Evolutionary conservation across 257 asterid species (phyloP).

Genomic region (Solanum pennellii): DNA sequence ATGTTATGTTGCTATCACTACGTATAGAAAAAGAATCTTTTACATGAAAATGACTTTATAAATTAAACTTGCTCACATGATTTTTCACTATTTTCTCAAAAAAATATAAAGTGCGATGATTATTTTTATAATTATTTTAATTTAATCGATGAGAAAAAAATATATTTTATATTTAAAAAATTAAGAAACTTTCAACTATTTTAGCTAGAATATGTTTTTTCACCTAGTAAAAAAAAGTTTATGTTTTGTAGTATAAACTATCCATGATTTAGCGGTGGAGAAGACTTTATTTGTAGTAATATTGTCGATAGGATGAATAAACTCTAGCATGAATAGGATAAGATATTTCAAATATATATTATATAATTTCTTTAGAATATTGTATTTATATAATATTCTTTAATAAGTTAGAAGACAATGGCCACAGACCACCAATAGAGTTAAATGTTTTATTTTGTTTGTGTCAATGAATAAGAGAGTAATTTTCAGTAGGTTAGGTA

Average conservation of each 20-base stretch:
- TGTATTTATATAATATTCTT: neutral
- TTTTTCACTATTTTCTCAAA: no score
- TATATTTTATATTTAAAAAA: no score
- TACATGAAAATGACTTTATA: neutral
- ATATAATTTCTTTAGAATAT: neutral
- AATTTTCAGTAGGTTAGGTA: conserved; percentile 21
- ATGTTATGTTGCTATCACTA: neutral
- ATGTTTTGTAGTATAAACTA: neutral
- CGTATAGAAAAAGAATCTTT: neutral
- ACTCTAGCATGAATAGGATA: neutral
- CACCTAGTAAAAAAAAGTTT: neutral
- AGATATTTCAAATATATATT: neutral
- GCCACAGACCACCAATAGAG: conserved; percentile 15
- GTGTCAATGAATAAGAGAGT: conserved; percentile 16
- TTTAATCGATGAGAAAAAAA: neutral
- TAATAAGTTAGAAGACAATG: conserved; percentile 9
- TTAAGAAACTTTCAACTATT: no score
- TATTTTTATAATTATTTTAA: no score
- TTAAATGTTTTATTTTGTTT: neutral
- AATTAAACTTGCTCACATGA: neutral
- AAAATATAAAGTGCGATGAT: neutral
- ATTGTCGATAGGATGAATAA: no score
- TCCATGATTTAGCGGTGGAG: neutral
- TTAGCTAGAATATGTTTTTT: neutral
- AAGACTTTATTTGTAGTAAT: neutral